Conservation (phyloP, 2,329 filamentous ascomycete genomes). For the Fusarium acutatum region DNA sequence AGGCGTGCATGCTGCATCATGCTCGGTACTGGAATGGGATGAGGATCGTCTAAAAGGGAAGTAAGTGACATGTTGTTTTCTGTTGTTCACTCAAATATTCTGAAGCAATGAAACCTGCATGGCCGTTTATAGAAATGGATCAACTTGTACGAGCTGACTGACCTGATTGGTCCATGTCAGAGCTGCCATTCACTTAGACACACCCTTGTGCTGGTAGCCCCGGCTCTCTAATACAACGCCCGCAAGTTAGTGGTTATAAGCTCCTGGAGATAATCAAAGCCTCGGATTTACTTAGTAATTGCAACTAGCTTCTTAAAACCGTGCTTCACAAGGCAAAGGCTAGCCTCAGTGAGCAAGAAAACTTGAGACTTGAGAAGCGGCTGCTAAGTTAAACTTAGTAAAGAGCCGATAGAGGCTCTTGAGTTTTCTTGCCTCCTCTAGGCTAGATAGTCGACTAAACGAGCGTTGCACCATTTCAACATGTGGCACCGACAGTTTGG, state of each 20-base stretch:
- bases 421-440: not conserved
- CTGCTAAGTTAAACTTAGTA: not conserved
- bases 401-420: not conserved
- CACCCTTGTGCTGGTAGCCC: not conserved
- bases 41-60: not conserved
- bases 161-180: not conserved
- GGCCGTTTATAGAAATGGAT: not conserved
- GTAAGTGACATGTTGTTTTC: not conserved
- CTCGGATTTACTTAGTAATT: not conserved
- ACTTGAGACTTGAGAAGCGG: not conserved
- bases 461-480: not conserved
- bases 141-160: not conserved
- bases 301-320: not conserved
- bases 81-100: not conserved
- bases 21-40: not conserved
- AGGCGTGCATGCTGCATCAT: not conserved
- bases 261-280: not conserved
- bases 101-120: not conserved
- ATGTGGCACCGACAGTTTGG: slow-evolving; percentile 26
- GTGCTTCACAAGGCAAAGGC: slow-evolving; percentile 5
- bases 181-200: not conserved
- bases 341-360: not conserved
- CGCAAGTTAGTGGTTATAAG: not conserved
- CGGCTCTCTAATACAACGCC: not conserved
- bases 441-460: not conserved